Evolutionary conservation across 768 basidiomycete genomes (phyloP).

Genomic region (button mushroom (Agaricus bisporus)): DNA sequence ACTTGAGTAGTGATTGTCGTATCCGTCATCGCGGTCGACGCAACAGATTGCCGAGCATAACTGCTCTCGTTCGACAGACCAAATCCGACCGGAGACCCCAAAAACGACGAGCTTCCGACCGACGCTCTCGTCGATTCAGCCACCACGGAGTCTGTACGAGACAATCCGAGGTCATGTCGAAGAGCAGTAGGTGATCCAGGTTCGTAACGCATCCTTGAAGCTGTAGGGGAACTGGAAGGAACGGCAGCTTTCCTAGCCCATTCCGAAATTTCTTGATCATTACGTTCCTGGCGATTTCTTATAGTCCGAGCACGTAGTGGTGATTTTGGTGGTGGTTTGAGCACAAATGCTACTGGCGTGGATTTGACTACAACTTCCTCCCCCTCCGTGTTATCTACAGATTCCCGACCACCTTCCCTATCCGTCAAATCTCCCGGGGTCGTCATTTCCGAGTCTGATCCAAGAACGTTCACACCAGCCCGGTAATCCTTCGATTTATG

Average conservation of each 20-base stretch:
- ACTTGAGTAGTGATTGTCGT: constrained; percentile 39
- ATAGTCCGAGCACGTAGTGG: constrained; percentile 42
- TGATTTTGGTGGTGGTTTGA: constrained; percentile 37
- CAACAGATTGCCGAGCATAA: constrained; percentile 54
- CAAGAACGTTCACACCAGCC: constrained; percentile 5
- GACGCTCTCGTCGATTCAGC: constrained; percentile 29
- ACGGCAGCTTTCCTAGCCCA: constrained; percentile 25
- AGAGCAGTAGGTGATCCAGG: background rate
- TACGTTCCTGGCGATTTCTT: background rate
- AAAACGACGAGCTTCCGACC: constrained; percentile 30
- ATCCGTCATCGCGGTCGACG: constrained; percentile 57
- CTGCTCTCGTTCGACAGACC: constrained; percentile 17
- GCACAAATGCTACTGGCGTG: constrained; percentile 31
- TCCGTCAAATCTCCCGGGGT: constrained; percentile 10
- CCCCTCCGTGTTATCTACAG: background rate
- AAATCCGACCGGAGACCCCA: constrained; percentile 20
- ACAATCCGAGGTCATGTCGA: background rate
- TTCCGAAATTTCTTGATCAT: constrained; percentile 25
- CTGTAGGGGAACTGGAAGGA: constrained; percentile 12
- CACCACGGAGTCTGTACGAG: constrained; percentile 20
- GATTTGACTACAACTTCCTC: constrained; percentile 26
- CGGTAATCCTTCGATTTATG: constrained; percentile 4
- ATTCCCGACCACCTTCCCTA: constrained; percentile 15
- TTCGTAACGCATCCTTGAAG: background rate
- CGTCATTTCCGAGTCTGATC: constrained; percentile 15